Base-by-base conservation (phyloP, 495 filamentous ascomycete species). In the Aspergillus haitiensis region DNA sequence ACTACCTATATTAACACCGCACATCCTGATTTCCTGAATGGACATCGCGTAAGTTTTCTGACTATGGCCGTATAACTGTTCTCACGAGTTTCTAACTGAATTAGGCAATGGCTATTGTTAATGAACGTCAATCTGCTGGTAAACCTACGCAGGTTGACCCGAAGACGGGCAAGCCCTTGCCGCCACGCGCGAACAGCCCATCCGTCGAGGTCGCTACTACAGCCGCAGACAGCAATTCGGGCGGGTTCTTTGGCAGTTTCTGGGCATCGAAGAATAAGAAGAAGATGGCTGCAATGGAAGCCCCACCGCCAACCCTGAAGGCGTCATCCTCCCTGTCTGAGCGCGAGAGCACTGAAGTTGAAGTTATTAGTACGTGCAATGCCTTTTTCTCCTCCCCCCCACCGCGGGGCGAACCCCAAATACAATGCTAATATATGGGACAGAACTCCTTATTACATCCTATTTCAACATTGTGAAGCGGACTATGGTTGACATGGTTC, bases 401-500 rank as follows among this genome's bases (percentile, higher is more conserved):
- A n/a, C n/a, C 3, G 15, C 21, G 15, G 44, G 15, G 2, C 21
- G n/a, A n/a, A 16, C 34, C 8, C 13, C n/a, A 1, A 7, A 10
- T 18, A 2, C 10, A 31, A 15, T 3, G 7, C 49, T 67, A 56
- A 74, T 44, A 3, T 35, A 15, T 6, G 12, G 31, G 6, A 48
- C 67, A 96, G 92, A 99, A 74, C 85, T 98, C 42, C 82, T 99
- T 56, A 98, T 99, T 68, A 88, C 84, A 52, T 97, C 92, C 4
- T 99, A 99, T 82, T 99, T 87, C 78, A 96, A 94, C 77, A 98
- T 99, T 71, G 93, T 96, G 51, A 90, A 90, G 79, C 83, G 93
- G 58, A 99, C 95, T 51, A 94, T 99, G 93, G 97, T 98, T 61
- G 95, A 99, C 67, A 99, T 98, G 95, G 95, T 99, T 5, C 95